A percentile compares a stretch with the other conserved stretches of the same genome.
Evolutionary conservation across 805 yeast genomes (phyloP).

Genomic region (Pichia membranifaciens): DNA sequence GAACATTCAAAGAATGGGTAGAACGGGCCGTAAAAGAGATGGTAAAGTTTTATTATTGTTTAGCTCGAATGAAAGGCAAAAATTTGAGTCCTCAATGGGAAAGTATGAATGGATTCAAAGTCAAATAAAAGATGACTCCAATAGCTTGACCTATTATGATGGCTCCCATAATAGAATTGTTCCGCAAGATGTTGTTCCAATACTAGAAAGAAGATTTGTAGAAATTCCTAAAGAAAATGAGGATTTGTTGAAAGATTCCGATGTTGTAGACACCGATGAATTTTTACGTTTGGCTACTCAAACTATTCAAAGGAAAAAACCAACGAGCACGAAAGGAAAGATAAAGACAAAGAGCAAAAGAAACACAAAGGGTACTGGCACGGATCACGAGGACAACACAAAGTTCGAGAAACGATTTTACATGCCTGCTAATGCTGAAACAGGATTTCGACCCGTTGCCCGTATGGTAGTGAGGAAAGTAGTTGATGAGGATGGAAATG

Average conservation of each 20-base stretch:
- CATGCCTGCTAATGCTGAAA: constrained; percentile 68
- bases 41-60: constrained; percentile 76
- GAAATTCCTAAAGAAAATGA: constrained; percentile 68
- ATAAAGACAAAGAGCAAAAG: background rate
- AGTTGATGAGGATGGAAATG: constrained; percentile 1
- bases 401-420: constrained; percentile 43
- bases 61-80: constrained; percentile 69
- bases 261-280: constrained; percentile 44
- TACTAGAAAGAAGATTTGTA: constrained; percentile 49
- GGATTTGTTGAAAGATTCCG: constrained; percentile 43
- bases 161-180: constrained; percentile 49
- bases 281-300: constrained; percentile 64
- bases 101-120: constrained; percentile 77
- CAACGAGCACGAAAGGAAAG: constrained; percentile 1
- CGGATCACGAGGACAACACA: constrained; percentile 13
- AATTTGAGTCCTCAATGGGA: constrained; percentile 78
- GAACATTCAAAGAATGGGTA: constrained; percentile 92
- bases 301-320: constrained; percentile 37
- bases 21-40: constrained; percentile 93
- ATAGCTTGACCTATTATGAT: constrained; percentile 31
- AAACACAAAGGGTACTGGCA: constrained; percentile 5
- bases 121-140: constrained; percentile 41
- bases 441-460: constrained; percentile 56
- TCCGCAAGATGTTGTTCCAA: constrained; percentile 53
- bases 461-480: background rate